Evolutionary conservation across 805 yeast genomes (phyloP).

Genomic region (Jamesozyma jinghongensis): DNA sequence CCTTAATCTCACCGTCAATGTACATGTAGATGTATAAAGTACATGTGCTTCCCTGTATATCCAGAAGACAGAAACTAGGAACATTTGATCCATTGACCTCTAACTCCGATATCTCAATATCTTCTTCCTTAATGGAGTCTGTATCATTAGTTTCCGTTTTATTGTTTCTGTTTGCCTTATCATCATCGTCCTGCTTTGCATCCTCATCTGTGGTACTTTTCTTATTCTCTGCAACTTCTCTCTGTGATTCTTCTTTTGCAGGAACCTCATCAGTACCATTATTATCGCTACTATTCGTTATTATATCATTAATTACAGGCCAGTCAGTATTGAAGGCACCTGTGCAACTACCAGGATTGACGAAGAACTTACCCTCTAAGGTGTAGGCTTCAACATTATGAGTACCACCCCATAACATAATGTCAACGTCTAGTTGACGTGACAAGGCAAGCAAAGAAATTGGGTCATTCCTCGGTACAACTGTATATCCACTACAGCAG

Average conservation of each 20-base stretch:
- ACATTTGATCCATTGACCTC: constrained; percentile 33
- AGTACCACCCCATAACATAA: constrained; percentile 87
- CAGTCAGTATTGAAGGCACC: constrained; percentile 74
- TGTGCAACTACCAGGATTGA: constrained; percentile 96
- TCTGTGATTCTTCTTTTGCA: constrained; percentile 1
- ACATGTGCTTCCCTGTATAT: constrained; percentile 70
- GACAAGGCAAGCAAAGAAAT: constrained; percentile 74
- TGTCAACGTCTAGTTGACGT: constrained; percentile 84
- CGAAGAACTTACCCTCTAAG: constrained; percentile 81
- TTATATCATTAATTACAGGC: constrained; percentile 32
- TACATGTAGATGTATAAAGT: constrained; percentile 79
- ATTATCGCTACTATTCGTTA: neutral
- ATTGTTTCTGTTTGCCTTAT: neutral
- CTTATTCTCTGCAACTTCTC: neutral
- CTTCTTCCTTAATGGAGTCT: constrained; percentile 12
- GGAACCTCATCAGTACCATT: constrained; percentile 1
- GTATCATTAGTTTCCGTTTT: constrained; percentile 1
- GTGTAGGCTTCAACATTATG: constrained; percentile 90
- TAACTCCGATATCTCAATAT: constrained; percentile 14
- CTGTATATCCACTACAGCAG: constrained; percentile 71
- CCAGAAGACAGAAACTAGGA: constrained; percentile 85
- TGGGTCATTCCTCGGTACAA: constrained; percentile 83
- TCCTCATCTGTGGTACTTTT: constrained; percentile 3
- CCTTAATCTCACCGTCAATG: constrained; percentile 75
- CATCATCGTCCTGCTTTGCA: constrained; percentile 2